These are phyloP conservation scores for Decorospora gaudefroyi DNA, from an alignment of 2,329 filamentous ascomycete species.

Conservation along the genomic window DNA sequence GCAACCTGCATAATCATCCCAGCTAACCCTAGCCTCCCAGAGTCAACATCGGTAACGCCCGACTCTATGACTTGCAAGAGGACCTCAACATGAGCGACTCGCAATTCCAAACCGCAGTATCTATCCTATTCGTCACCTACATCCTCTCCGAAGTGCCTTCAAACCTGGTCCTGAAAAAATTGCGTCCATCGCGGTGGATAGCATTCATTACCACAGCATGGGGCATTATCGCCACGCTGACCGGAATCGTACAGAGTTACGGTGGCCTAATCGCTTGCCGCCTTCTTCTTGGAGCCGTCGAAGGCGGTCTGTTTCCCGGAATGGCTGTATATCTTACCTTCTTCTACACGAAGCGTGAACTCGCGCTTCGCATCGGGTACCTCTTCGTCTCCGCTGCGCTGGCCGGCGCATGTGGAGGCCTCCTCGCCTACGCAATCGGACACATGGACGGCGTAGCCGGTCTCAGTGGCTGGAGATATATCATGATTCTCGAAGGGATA, in stretches of 20 bases:
- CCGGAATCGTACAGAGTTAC: slow-evolving; percentile 69
- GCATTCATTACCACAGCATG: slow-evolving; percentile 64
- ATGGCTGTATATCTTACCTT: slow-evolving; percentile 72
- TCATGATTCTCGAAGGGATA: slow-evolving; percentile 67
- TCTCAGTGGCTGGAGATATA: slow-evolving; percentile 71
- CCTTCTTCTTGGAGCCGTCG: slow-evolving; percentile 68
- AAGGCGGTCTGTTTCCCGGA: slow-evolving; percentile 72
- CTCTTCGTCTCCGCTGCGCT: slow-evolving; percentile 72
- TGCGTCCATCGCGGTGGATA: slow-evolving; percentile 55
- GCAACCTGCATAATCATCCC: background rate
- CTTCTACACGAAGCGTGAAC: slow-evolving; percentile 75
- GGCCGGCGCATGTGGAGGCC: slow-evolving; percentile 71
- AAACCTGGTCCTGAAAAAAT: slow-evolving; percentile 54
- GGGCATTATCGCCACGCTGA: slow-evolving; percentile 67
- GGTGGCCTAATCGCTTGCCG: slow-evolving; percentile 69
- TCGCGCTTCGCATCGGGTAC: slow-evolving; percentile 73
- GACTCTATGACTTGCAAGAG: slow-evolving; percentile 64
- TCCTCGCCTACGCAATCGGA: slow-evolving; percentile 74
- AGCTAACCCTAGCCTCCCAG: slow-evolving; percentile 5
- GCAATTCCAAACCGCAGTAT: slow-evolving; percentile 66
- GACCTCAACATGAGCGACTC: slow-evolving; percentile 65
- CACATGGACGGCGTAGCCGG: slow-evolving; percentile 71
- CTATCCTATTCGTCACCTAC: slow-evolving; percentile 54
- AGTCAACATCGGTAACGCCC: slow-evolving; percentile 74
- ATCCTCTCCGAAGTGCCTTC: slow-evolving; percentile 53